Base-by-base conservation (phyloP, 345 rosid genomes). In the Syzygium jambos region DNA sequence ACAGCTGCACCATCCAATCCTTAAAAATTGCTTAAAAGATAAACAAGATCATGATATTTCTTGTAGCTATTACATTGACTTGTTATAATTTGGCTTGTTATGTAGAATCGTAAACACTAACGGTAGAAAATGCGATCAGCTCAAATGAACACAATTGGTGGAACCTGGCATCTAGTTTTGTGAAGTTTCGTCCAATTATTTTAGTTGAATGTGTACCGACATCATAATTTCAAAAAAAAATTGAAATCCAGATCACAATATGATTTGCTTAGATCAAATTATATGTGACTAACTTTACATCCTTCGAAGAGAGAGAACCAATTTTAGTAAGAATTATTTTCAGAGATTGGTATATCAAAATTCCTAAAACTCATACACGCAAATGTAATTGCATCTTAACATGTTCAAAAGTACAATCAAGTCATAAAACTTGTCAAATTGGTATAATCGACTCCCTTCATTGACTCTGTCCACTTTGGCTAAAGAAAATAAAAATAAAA, bases 291-390 rank as follows among this genome's bases (percentile, higher is more conserved):
- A 23, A 10, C 29, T 4, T 57, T 23, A 57, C 63, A 23, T 57
- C 5, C 3, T 57, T 57, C 14, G 4, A 25, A 56, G 10, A 23
- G 13, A 2, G 29, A 57, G 29, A 23, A 19, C 7, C 25, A 54
- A 54, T 0, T 0, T 54, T 19, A 23, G 7, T 4, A 0, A 57
- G 63, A 13, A 27, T 10, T 57, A 11, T 25, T 57, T 57, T 57
- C 0, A 57, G 3, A 0, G 3, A 25, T 57, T 57, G 10, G 63
- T 22, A 0, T 27, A 3, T 61, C 1, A 0, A 2, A 61, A 27
- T 61, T 12, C 9, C 7, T 5, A 25, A 27, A 61, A 61, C 34
- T 27, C 17, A 61, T 27, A 38, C 54, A 5, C 17, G 19, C 17
- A 52, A 15, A 16, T 52, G 3, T 0, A n/a, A 61, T 27, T 61